Evolutionary conservation across 225 moss, liverwort and hornwort genomes (phyloP).

Genomic region (Anthoceros angustus): DNA sequence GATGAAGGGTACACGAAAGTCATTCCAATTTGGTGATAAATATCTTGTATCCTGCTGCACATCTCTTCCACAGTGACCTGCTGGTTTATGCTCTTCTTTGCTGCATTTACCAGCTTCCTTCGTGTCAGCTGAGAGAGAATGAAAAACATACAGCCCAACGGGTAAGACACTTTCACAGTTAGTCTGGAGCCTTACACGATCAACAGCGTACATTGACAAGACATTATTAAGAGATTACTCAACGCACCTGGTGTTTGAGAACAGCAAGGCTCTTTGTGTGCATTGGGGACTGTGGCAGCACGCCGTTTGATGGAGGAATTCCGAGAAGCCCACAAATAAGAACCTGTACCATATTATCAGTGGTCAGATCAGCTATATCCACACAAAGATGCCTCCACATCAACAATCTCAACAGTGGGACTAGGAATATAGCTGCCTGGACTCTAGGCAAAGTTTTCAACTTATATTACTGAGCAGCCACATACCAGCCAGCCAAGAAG

Average conservation of each 20-base stretch:
- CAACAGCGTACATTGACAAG: neutral
- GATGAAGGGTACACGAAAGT: slow-evolving; percentile 6
- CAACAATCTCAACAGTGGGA: neutral
- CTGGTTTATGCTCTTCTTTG: slow-evolving; percentile 29
- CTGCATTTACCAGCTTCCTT: slow-evolving; percentile 32
- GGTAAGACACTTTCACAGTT: neutral
- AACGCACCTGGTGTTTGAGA: slow-evolving; percentile 49
- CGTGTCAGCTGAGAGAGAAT: slow-evolving; percentile 33
- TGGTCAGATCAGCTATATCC: neutral
- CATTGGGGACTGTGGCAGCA: slow-evolving; percentile 76
- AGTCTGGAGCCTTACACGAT: neutral
- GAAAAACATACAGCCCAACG: neutral
- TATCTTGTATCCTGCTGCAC: slow-evolving; percentile 30
- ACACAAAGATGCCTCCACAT: neutral
- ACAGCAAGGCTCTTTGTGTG: slow-evolving; percentile 58
- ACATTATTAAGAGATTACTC: neutral
- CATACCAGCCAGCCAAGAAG: slow-evolving; percentile 52
- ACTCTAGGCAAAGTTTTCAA: neutral
- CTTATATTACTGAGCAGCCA: neutral
- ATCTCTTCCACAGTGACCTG: slow-evolving; percentile 29
- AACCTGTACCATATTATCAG: slow-evolving; percentile 23
- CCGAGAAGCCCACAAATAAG: slow-evolving; percentile 59
- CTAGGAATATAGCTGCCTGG: no score
- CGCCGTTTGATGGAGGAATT: slow-evolving; percentile 82
- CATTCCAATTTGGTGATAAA: slow-evolving; percentile 15